Base-by-base conservation (phyloP, 345 rosid genomes). In the Raphanus raphanistrum region DNA sequence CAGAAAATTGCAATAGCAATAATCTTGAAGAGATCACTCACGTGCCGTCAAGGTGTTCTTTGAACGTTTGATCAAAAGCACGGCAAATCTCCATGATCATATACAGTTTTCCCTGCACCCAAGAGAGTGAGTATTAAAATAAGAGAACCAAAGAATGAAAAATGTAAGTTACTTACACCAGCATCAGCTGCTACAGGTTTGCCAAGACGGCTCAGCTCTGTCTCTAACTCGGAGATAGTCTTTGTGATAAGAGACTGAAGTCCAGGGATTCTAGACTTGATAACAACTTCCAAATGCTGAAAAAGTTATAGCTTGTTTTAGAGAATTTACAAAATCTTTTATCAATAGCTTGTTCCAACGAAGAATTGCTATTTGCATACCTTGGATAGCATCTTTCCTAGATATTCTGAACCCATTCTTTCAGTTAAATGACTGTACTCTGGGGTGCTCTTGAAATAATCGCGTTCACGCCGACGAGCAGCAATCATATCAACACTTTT, bases 401-500 rank as follows among this genome's bases (percentile, higher is more conserved):
- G 75, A 86, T 92, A 83, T 80, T 92, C 98, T 64, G 97, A 92
- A 63, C 98, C 97, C 98, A 94, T 94, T 86, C 96, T 83, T 6
- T 73, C 75, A 70, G 88, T 75, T 60, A 94, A 87, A 84, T 94
- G 97, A 65, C 92, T 79, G 71, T 92, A 94, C 79, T 92, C 97
- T 2, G 82, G 76, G 73, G 75, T 82, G 74, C 31, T 86, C 63
- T 87, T 73, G 73, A 94, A 94, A 70, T 94, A 92, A 26, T 94
- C 98, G 63, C 85, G 83, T 84, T 94, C 98, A 82, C 88, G 90
- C 36, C 85, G 93, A 60, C 98, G 97, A 75, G 98, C 98, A 84
- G 97, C 97, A 68, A 94, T 92, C 98, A 94, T 94, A 80, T 94
- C 98, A 68, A 94, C 97, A 68, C 95, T 94, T 84, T 89, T 92